These are phyloP conservation scores for Microbotryum violaceum DNA, from an alignment of 1,284 basidiomycete genomes.

Conservation along the genomic window DNA sequence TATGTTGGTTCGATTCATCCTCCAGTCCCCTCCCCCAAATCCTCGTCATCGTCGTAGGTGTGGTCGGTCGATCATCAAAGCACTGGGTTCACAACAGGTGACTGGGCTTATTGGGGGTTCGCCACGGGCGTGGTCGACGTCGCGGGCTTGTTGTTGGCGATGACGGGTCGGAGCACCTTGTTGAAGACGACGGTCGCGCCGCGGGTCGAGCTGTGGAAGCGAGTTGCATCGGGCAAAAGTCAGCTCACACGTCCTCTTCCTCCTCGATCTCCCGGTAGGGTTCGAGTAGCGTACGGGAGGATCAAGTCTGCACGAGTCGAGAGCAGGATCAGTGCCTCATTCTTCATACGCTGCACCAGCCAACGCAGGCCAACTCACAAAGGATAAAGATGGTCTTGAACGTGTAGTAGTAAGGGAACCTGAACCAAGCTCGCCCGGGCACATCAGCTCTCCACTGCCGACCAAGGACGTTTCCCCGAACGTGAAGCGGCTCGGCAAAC, in stretches of 20 bases:
- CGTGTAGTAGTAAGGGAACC: conserved; percentile 39
- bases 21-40: too few relatives aligned
- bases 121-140: conserved; percentile 1
- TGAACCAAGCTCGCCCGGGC: background rate
- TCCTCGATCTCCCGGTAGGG: background rate
- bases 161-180: conserved; percentile 28
- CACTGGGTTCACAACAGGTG: too few relatives aligned
- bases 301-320: conserved; percentile 23
- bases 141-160: conserved; percentile 6
- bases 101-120: too few relatives aligned
- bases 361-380: conserved; percentile 2
- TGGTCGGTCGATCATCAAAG: too few relatives aligned
- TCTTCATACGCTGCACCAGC: background rate
- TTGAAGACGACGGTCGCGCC: conserved; percentile 30
- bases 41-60: too few relatives aligned
- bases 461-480: too few relatives aligned
- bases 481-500: background rate
- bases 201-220: conserved; percentile 20
- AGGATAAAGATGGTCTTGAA: conserved; percentile 37
- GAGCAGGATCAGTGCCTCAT: background rate
- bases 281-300: conserved; percentile 23
- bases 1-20: too few relatives aligned
- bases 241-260: background rate
- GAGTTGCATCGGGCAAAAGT: background rate
- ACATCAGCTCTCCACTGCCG: too few relatives aligned